Evolutionary conservation across 1,284 basidiomycete genomes (phyloP), one percentile per base, ranked within the genome.

Genomic region (Tausonia pullulans): DNA sequence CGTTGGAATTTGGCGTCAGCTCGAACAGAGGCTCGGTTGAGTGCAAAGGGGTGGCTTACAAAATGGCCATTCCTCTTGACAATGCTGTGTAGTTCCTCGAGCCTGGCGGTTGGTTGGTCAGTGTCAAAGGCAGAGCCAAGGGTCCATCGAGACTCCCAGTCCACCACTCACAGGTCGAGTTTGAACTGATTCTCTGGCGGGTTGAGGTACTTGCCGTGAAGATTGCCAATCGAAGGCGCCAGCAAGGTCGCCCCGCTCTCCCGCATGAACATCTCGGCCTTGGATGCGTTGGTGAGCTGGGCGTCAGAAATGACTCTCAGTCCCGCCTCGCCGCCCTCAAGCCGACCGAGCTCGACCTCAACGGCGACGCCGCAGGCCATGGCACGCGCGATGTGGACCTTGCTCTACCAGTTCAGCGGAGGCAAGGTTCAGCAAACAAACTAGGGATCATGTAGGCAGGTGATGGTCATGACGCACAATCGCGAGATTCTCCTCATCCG

Each of bases 281-380:
- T 64, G 16, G 54, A 68, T 2, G 77, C 76, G 66, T 78, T 75
- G 14, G 78, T 79, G 55, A 78, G 71, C 71, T 77, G 75, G 7
- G 74, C 76, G 39, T 78, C 76, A 6, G 73, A 70, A 62, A 79
- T 77, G 67, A 75, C 72, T 16, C 77, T 69, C 16, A 79, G 71
- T 45, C 78, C 78, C 1, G 76, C 78, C 65, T 79, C 78, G 40
- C 78, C 78, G 44, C 78, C 78, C 59, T 78, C 77, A 50, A 79
- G 68, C 52, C 78, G 70, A 54, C 78, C 78, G 6, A 79, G 72
- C 70, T 79, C 78, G 56, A 79, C 78, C 69, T 79, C 78, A 45
- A 77, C 77, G 2, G 77, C 77, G 56, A 79, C 74, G 14, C 78
- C 78, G 51, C 70, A 67, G 52, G 62, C 68, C 51, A 71, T 72